These are phyloP conservation scores for Barnettozyma sp. DNA, from an alignment of 805 yeast genomes.

Conservation along the genomic window DNA sequence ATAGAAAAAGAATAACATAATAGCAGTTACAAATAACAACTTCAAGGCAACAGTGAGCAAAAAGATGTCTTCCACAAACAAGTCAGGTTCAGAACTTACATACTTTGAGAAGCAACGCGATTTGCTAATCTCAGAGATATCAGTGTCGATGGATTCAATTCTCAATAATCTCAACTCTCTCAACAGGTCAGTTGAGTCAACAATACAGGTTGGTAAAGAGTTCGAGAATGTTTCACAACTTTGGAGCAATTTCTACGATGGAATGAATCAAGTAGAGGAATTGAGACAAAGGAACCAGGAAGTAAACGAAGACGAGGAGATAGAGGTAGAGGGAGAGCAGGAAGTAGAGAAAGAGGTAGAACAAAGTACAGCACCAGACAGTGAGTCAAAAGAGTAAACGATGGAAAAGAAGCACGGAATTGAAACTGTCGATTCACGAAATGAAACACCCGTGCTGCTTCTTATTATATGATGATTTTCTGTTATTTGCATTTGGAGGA, in stretches of 20 bases:
- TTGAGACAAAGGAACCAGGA: constrained; percentile 12
- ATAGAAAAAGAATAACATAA: not conserved
- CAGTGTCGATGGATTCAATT: constrained; percentile 57
- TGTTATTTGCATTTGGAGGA: too few species aligned
- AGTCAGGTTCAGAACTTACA: constrained; percentile 15
- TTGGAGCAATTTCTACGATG: constrained; percentile 65
- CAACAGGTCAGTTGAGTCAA: constrained; percentile 59
- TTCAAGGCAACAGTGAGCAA: too few species aligned
- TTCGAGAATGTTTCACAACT: constrained; percentile 64
- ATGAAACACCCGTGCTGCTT: constrained; percentile 7
- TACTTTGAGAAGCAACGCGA: constrained; percentile 58
- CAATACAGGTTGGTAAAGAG: constrained; percentile 68
- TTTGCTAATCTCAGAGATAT: constrained; percentile 48
- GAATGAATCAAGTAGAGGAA: constrained; percentile 30
- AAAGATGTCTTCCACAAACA: constrained; percentile 2
- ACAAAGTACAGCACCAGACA: too few species aligned
- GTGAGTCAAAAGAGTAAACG: not conserved
- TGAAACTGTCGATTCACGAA: constrained; percentile 1
- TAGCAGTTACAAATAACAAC: too few species aligned
- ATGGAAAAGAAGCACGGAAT: not conserved
- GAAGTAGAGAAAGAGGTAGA: constrained; percentile 3
- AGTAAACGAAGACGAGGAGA: constrained; percentile 2
- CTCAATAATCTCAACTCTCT: constrained; percentile 56
- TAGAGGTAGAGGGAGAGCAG: constrained; percentile 2
- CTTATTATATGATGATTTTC: constrained; percentile 9